phyloP scores from a whole-genome alignment of 257 asterid species.

The Salvia miltiorrhiza region DNA sequence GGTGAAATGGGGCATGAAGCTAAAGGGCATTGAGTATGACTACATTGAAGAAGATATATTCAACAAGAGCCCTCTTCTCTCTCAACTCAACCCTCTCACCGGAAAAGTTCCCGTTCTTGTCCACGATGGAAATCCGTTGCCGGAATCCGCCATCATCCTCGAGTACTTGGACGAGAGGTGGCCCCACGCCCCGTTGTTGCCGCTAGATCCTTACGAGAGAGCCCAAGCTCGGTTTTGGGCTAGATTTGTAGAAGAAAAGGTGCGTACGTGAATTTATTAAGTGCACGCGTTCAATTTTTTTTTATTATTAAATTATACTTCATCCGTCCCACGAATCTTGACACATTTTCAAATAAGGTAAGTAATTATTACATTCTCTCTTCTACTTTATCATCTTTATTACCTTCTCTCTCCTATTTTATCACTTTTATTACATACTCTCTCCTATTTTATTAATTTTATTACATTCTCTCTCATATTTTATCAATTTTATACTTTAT shows the following conservation, averaged over 20 bases:
- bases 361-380: too few species aligned
- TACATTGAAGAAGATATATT: conserved; percentile 41
- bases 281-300: too few species aligned
- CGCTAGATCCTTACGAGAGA: conserved; percentile 33
- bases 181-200: conserved; percentile 32
- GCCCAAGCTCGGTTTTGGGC: conserved; percentile 42
- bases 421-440: too few species aligned
- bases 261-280: too few species aligned
- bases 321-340: too few species aligned
- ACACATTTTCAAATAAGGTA: too few species aligned
- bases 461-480: too few species aligned
- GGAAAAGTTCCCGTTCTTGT: conserved; percentile 40
- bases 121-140: conserved; percentile 32
- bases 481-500: too few species aligned
- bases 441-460: too few species aligned
- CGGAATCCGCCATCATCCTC: conserved; percentile 35
- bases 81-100: conserved; percentile 32
- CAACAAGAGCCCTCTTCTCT: conserved; percentile 31
- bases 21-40: conserved; percentile 40
- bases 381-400: too few species aligned
- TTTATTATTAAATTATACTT: too few species aligned
- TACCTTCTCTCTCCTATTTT: too few species aligned
- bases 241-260: conserved; percentile 34
- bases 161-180: conserved; percentile 45
- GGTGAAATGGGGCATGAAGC: conserved; percentile 42